Percentiles rank a stretch among this genome's conserved stretches.
Conservation (phyloP, 2,329 filamentous ascomycete genomes). For the Aspergillus clavatus region DNA sequence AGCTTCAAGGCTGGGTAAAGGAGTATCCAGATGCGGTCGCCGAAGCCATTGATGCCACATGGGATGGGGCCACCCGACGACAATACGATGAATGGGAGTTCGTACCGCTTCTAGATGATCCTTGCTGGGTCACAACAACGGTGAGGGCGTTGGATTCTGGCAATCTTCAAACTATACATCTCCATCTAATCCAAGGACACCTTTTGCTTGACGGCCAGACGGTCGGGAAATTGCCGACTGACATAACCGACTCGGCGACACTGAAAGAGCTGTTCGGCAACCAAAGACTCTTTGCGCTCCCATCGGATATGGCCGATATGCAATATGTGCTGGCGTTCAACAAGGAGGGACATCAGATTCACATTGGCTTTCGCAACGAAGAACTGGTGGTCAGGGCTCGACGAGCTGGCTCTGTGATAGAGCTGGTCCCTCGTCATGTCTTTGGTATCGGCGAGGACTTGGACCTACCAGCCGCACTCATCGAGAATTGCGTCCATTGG, state of each 20-base stretch:
- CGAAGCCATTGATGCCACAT: constrained; percentile 38
- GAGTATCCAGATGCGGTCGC: constrained; percentile 24
- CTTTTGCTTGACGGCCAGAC: constrained; percentile 48
- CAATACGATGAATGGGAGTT: constrained; percentile 20
- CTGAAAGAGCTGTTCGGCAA: constrained; percentile 53
- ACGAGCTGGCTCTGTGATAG: constrained; percentile 18
- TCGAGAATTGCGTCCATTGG: constrained; percentile 51
- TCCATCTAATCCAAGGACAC: constrained; percentile 45
- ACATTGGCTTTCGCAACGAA: constrained; percentile 49
- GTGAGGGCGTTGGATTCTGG: constrained; percentile 25
- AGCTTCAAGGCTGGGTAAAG: constrained; percentile 36
- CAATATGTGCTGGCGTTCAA: constrained; percentile 42
- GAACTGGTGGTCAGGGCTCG: constrained; percentile 45
- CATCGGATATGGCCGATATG: constrained; percentile 53
- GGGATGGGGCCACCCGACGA: constrained; percentile 30
- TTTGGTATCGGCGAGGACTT: constrained; percentile 24
- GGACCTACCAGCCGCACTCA: constrained; percentile 51
- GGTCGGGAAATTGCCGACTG: constrained; percentile 50
- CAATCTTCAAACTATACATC: constrained; percentile 37
- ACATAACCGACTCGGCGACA: constrained; percentile 42
- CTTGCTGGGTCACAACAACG: constrained; percentile 32
- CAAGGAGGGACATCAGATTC: constrained; percentile 44
- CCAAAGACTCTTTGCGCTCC: constrained; percentile 46
- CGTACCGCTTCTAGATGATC: constrained; percentile 13
- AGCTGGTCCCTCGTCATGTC: constrained; percentile 29